Evolutionary conservation across 495 filamentous ascomycete genomes (phyloP).

Genomic region (Amniculicola lignicola): DNA sequence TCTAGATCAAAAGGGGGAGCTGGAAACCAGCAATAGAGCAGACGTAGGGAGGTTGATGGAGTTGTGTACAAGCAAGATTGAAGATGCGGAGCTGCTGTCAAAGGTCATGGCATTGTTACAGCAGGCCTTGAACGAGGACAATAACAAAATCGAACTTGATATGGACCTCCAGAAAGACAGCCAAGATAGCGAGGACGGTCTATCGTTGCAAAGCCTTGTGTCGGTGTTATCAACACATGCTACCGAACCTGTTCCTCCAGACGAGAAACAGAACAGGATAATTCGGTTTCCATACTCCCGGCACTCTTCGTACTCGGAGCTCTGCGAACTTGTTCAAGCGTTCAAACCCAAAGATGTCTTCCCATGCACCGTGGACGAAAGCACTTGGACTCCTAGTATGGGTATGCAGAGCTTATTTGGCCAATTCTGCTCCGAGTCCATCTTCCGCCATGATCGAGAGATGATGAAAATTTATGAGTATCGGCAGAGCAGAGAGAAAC

Average conservation of each 20-base stretch:
- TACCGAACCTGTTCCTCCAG: background rate
- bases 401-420: conserved; percentile 70
- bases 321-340: conserved; percentile 63
- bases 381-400: conserved; percentile 58
- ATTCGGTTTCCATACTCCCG: conserved; percentile 79
- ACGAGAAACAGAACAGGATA: conserved; percentile 1
- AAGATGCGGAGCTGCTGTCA: conserved; percentile 18
- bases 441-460: conserved; percentile 64
- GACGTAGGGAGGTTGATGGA: conserved; percentile 30
- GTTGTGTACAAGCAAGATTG: conserved; percentile 19
- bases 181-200: conserved; percentile 10
- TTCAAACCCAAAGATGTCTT: conserved; percentile 76
- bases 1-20: conserved; percentile 60
- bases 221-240: conserved; percentile 11
- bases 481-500: conserved; percentile 4
- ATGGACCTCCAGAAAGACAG: conserved; percentile 11
- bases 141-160: conserved; percentile 18
- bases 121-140: conserved; percentile 7
- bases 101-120: conserved; percentile 17
- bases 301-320: conserved; percentile 81
- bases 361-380: conserved; percentile 74
- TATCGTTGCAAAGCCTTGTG: conserved; percentile 20
- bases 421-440: conserved; percentile 56
- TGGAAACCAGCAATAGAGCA: conserved; percentile 52
- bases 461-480: conserved; percentile 47